phyloP scores from a whole-genome alignment of 805 yeast species.

The Metschnikowia anglica region DNA sequence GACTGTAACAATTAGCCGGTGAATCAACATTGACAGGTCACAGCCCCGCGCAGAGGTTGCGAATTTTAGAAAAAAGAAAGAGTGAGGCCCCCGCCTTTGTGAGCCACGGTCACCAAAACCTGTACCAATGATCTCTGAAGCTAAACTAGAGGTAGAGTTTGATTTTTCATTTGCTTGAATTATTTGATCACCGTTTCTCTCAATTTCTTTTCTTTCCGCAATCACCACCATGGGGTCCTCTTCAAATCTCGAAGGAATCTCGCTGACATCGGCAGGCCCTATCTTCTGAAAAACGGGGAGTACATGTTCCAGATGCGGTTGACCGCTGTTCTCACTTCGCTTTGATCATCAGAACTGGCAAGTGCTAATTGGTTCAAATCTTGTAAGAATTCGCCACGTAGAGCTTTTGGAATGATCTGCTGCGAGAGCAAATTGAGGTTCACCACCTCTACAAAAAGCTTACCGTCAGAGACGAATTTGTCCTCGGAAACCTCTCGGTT shows the following conservation, averaged over 20 bases:
- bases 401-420: conserved; percentile 48
- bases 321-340: conserved; percentile 45
- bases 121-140: no score
- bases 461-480: conserved; percentile 40
- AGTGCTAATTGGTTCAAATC: conserved; percentile 58
- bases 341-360: conserved; percentile 34
- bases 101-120: no score
- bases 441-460: conserved; percentile 63
- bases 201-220: no score
- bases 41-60: no score
- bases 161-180: no score
- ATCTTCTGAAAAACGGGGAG: conserved; percentile 34
- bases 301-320: conserved; percentile 64
- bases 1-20: no score
- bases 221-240: no score
- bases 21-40: no score
- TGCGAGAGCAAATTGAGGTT: conserved; percentile 53
- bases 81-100: no score
- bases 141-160: no score
- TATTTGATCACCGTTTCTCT: no score
- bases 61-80: no score
- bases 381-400: conserved; percentile 54
- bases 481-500: conserved; percentile 16
- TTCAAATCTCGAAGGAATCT: not conserved
- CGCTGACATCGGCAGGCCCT: not conserved